Evolutionary conservation across 169 alveolate species (phyloP).

Genomic region (Pseudocohnilembus persalinus): DNA sequence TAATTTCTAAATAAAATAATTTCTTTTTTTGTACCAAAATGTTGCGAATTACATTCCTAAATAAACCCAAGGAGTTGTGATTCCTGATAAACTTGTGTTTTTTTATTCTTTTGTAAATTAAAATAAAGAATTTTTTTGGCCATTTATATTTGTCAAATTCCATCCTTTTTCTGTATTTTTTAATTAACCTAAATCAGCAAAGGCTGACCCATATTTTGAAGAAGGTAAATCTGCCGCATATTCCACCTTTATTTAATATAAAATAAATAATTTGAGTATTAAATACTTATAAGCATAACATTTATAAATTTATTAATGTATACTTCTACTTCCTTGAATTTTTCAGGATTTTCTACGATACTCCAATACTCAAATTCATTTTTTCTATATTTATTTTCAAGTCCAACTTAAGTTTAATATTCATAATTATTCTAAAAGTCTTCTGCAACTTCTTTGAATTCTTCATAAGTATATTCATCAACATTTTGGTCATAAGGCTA

Average conservation of each 20-base stretch:
- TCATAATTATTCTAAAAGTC: constrained; percentile 11
- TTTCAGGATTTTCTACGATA: constrained; percentile 37
- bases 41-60: constrained; percentile 68
- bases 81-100: constrained; percentile 54
- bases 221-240: constrained; percentile 79
- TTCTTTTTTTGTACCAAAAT: constrained; percentile 62
- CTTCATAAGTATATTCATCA: constrained; percentile 6
- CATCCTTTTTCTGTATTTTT: constrained; percentile 39
- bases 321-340: constrained; percentile 29
- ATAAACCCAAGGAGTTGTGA: constrained; percentile 75
- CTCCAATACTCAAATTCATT: constrained; percentile 46
- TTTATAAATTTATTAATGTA: not conserved
- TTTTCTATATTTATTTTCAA: constrained; percentile 4
- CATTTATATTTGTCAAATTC: constrained; percentile 50
- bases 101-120: constrained; percentile 39
- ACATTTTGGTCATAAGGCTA: constrained; percentile 13
- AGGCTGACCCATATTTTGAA: constrained; percentile 57
- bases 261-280: not conserved
- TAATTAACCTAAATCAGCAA: constrained; percentile 20
- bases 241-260: constrained; percentile 38
- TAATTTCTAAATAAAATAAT: constrained; percentile 69
- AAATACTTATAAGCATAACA: not conserved
- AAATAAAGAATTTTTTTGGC: constrained; percentile 45
- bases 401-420: constrained; percentile 11
- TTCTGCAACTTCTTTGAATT: not conserved